Percentiles rank a stretch among this genome's conserved stretches.
phyloP scores from a whole-genome alignment of 2,329 filamentous ascomycete species.

The Fusarium sp. region DNA sequence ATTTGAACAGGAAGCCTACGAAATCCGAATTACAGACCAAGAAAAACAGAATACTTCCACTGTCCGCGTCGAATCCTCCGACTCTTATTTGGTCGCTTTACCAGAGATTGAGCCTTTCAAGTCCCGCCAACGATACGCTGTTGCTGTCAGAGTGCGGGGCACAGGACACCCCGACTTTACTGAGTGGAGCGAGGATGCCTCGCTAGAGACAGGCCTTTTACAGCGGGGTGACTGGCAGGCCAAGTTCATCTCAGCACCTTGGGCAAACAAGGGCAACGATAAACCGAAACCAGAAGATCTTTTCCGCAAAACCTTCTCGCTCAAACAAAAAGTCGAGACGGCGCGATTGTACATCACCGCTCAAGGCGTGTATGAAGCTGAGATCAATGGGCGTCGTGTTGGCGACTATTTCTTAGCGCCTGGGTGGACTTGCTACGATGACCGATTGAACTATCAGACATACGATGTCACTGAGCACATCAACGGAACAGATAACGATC shows the following conservation, averaged over 20 bases:
- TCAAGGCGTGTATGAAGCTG: conserved; percentile 59
- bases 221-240: conserved; percentile 23
- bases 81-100: conserved; percentile 26
- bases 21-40: conserved; percentile 11
- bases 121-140: conserved; percentile 24
- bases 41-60: background rate
- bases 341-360: conserved; percentile 58
- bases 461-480: conserved; percentile 63
- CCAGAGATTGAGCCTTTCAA: conserved; percentile 12
- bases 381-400: conserved; percentile 57
- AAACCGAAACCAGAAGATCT: conserved; percentile 37
- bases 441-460: conserved; percentile 63
- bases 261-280: conserved; percentile 21
- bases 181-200: conserved; percentile 28
- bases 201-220: conserved; percentile 31
- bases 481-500: background rate
- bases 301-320: conserved; percentile 28
- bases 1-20: conserved; percentile 34
- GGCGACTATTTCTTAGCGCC: conserved; percentile 60
- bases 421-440: conserved; percentile 64
- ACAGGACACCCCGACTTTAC: conserved; percentile 5
- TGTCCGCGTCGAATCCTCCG: background rate
- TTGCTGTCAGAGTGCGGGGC: conserved; percentile 19
- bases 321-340: background rate
- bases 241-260: conserved; percentile 35